Evolutionary conservation across 2,329 filamentous ascomycete species (phyloP).

Genomic region (Penicillium sp.): DNA sequence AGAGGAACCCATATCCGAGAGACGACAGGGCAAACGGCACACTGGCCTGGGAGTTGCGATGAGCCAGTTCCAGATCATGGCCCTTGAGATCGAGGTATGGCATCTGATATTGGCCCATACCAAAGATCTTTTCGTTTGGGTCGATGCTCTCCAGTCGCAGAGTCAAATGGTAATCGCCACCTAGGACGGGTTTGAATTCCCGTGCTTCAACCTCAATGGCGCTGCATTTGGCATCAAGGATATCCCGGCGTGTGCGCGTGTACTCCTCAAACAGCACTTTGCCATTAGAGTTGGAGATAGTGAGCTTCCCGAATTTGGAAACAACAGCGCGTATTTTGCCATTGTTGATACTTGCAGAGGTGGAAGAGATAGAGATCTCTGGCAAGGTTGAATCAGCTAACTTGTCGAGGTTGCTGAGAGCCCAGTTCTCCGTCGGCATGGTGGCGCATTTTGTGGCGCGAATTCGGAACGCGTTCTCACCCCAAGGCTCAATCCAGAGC

Average conservation of each 20-base stretch:
- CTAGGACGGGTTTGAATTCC: background rate
- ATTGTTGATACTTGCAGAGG: slow-evolving; percentile 46
- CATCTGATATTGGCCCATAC: slow-evolving; percentile 69
- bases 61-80: slow-evolving; percentile 62
- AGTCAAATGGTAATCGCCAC: background rate
- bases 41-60: slow-evolving; percentile 66
- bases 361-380: slow-evolving; percentile 1
- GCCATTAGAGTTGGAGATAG: slow-evolving; percentile 45
- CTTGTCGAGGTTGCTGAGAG: slow-evolving; percentile 21
- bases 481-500: slow-evolving; percentile 40
- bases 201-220: background rate
- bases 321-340: slow-evolving; percentile 51
- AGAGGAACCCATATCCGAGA: slow-evolving; percentile 62
- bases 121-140: slow-evolving; percentile 60
- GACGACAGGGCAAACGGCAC: slow-evolving; percentile 63
- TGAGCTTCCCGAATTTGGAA: slow-evolving; percentile 52
- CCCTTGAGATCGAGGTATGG: slow-evolving; percentile 63
- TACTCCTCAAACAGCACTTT: slow-evolving; percentile 55
- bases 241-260: slow-evolving; percentile 51
- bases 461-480: slow-evolving; percentile 36
- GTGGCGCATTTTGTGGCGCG: slow-evolving; percentile 35
- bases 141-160: slow-evolving; percentile 31
- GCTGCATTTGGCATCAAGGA: slow-evolving; percentile 40
- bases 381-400: background rate
- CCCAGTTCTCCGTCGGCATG: slow-evolving; percentile 38